phyloP scores from a whole-genome alignment of 106 monocot genomes.

The Allium sativum region DNA sequence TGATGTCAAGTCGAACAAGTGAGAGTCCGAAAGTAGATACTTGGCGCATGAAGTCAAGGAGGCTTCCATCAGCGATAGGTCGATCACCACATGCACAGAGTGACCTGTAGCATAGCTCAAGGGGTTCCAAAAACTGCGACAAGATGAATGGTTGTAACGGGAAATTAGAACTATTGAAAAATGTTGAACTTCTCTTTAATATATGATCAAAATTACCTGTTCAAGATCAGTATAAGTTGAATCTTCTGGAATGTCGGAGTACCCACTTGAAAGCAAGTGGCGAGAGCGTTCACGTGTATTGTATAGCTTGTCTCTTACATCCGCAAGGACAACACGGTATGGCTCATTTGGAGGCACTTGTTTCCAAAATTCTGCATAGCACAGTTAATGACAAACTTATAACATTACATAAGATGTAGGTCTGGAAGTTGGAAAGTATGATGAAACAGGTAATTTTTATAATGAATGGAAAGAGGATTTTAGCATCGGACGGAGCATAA shows the following conservation, averaged over 20 bases:
- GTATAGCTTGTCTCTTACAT: slow-evolving; percentile 58
- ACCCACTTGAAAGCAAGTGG: slow-evolving; percentile 36
- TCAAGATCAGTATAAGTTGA: slow-evolving; percentile 29
- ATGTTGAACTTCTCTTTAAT: not conserved
- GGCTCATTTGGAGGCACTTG: slow-evolving; percentile 62
- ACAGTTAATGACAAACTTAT: no score
- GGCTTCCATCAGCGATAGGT: slow-evolving; percentile 85
- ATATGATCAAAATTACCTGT: slow-evolving; percentile 14
- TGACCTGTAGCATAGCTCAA: slow-evolving; percentile 52
- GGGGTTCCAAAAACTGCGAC: slow-evolving; percentile 37
- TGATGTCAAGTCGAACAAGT: slow-evolving; percentile 90
- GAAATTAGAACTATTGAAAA: no score
- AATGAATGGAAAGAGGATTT: not conserved
- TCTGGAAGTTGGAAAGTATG: no score
- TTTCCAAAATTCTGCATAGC: slow-evolving; percentile 61
- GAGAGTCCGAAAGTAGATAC: slow-evolving; percentile 93
- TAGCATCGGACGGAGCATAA: not conserved
- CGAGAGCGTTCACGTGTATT: slow-evolving; percentile 61
- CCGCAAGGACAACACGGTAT: slow-evolving; percentile 74
- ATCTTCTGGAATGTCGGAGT: slow-evolving; percentile 51
- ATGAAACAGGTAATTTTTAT: not conserved
- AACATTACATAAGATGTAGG: no score
- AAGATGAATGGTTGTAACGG: no score
- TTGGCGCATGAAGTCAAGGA: slow-evolving; percentile 94
- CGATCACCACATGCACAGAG: slow-evolving; percentile 43